These are phyloP conservation scores for Hordeum marinum DNA, from an alignment of 176 grass and related monocot species.

Conservation along the genomic window DNA sequence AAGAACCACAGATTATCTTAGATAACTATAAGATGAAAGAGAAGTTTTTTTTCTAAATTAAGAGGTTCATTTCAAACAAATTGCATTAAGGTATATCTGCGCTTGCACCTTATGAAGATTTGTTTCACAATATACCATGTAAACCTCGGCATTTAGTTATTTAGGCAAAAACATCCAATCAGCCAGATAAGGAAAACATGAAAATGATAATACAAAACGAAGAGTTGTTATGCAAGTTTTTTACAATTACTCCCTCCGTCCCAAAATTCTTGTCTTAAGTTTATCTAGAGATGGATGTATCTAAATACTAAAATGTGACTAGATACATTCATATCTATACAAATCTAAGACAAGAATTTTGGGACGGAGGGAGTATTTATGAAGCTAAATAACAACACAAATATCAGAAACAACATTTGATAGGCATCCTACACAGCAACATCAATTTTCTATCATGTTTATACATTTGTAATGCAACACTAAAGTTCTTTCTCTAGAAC, in stretches of 20 bases:
- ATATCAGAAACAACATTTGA: not conserved
- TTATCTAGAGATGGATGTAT: no score
- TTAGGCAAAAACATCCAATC: not conserved
- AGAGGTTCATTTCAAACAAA: not conserved
- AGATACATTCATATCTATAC: no score
- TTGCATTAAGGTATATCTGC: not conserved
- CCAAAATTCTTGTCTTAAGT: no score
- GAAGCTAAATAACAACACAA: not conserved
- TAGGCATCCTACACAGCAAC: not conserved
- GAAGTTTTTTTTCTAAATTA: not conserved
- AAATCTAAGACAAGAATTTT: no score
- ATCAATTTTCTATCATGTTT: not conserved
- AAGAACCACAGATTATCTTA: not conserved
- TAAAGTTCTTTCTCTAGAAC: not conserved
- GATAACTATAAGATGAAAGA: not conserved
- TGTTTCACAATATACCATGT: not conserved
- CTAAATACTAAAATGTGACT: no score
- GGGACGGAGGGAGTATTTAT: no score
- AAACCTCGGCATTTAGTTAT: not conserved
- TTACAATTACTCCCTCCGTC: no score
- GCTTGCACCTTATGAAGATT: not conserved
- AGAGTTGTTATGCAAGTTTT: not conserved
- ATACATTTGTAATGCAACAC: not conserved
- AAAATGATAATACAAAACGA: not conserved
- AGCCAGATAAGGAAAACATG: not conserved